Evolutionary conservation across 2,329 filamentous ascomycete genomes (phyloP), one percentile per base, ranked within the genome.

Genomic region (Berkeleyomyces rouxiae): DNA sequence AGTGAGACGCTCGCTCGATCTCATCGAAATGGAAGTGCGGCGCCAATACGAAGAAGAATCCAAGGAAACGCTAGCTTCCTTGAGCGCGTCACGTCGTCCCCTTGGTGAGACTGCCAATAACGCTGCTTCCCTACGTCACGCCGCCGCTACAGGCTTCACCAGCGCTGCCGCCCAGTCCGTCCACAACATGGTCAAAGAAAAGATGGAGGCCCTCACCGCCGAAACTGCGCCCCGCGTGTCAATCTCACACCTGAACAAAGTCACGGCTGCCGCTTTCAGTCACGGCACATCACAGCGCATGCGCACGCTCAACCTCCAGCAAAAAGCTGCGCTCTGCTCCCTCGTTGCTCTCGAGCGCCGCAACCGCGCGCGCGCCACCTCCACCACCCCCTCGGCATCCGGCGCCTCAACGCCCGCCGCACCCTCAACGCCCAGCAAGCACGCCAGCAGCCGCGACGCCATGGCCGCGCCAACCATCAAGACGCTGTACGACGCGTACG

Each of bases 261-360:
- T 97, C 65, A 96, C 93, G 0, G 84, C 91, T 0, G 84, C 89
- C 3, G 88, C 90, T 1, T 96, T 99, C 73, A 89, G 88, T 71
- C 92, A 96, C 68, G 91, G 91, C 43, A 87, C 90, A 1, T 82
- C 80, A 10, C 90, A 96, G 68, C 83, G 93, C 64, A 82, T 99
- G 11, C 86, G 88, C 72, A 84, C 85, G 3, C 82, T 99, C 63
- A 99, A 97, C 71, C 79, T 99, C 2, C 95, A 99, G 71, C 93
- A 99, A 73, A 97, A 96, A 72, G 93, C 92, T 3, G 90, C 92
- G 0, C 79, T 99, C 7, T 99, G 93, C 74, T 84, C 92, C 0
- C 78, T 99, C 11, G 80, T 92, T 46, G 89, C 90, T 2, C 82
- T 93, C n/a, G 91, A 96, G 72, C 88, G 87, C 68, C 84, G 83